phyloP scores from a whole-genome alignment of 257 asterid species.

The Anisodus acutangulus region DNA sequence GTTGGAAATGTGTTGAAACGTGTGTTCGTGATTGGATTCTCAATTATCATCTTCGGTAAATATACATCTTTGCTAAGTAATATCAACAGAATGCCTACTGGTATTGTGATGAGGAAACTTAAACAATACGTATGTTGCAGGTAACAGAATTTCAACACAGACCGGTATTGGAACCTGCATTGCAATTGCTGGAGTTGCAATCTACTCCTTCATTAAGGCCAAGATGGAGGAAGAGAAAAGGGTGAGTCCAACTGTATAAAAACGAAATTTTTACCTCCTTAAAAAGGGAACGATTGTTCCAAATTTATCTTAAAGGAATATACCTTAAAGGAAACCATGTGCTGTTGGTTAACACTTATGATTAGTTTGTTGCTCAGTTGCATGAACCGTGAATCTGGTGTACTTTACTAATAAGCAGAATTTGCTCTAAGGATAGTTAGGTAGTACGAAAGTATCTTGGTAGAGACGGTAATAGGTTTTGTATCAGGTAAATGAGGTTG shows the following conservation, averaged over 20 bases:
- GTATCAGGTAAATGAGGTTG: not conserved
- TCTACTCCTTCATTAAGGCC: slow-evolving; percentile 95
- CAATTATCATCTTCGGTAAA: slow-evolving; percentile 85
- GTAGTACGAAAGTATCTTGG: not conserved
- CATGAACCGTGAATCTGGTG: not conserved
- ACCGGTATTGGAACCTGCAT: slow-evolving; percentile 92
- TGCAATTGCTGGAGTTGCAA: slow-evolving; percentile 97
- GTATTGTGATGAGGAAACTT: not conserved
- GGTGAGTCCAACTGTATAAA: slow-evolving; percentile 50
- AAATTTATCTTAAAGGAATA: not conserved
- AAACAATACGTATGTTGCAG: slow-evolving; percentile 45
- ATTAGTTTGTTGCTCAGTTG: slow-evolving; percentile 2
- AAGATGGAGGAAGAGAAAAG: slow-evolving; percentile 96
- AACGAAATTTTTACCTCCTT: not conserved
- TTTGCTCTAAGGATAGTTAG: not conserved
- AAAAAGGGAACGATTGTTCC: not conserved
- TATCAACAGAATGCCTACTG: not conserved
- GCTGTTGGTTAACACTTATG: not conserved
- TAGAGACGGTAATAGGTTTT: not conserved
- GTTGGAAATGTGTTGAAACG: slow-evolving; percentile 99
- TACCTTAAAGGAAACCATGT: not conserved
- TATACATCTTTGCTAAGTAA: slow-evolving; percentile 7
- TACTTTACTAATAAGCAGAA: not conserved
- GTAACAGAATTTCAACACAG: slow-evolving; percentile 89
- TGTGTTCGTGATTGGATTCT: slow-evolving; percentile 97